Evolutionary conservation across 495 filamentous ascomycete species (phyloP).

Genomic region (Friedmanniomyces endolithicus): DNA sequence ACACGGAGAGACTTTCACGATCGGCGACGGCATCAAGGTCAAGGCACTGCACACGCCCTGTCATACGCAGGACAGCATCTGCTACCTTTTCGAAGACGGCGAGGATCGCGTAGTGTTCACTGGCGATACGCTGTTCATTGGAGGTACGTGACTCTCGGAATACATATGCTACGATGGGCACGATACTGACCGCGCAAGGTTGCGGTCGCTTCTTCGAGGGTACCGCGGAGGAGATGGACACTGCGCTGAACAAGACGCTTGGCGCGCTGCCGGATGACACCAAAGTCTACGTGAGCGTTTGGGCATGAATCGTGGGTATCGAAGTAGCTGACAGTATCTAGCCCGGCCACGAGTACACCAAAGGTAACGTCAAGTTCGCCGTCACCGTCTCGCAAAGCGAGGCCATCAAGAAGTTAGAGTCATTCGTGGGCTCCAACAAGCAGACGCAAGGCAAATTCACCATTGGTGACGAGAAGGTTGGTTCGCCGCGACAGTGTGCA

Average conservation of each 20-base stretch:
- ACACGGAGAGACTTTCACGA: slow-evolving; percentile 65
- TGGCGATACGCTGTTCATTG: slow-evolving; percentile 91
- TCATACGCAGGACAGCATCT: slow-evolving; percentile 97
- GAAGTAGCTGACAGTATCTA: slow-evolving; percentile 27
- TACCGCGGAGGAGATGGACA: slow-evolving; percentile 79
- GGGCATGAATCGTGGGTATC: not conserved
- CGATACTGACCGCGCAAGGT: slow-evolving; percentile 38
- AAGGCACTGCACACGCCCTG: slow-evolving; percentile 91
- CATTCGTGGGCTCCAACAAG: slow-evolving; percentile 65
- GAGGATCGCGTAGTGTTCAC: slow-evolving; percentile 76
- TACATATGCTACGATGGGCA: not conserved
- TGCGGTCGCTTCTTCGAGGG: slow-evolving; percentile 98
- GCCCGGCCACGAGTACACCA: slow-evolving; percentile 97
- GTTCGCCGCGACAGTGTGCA: slow-evolving; percentile 3
- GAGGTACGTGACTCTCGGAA: slow-evolving; percentile 38
- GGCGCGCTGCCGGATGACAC: slow-evolving; percentile 79
- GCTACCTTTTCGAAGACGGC: slow-evolving; percentile 71
- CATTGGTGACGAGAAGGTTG: slow-evolving; percentile 93
- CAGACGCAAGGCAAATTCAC: slow-evolving; percentile 94
- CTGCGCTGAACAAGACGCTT: slow-evolving; percentile 75
- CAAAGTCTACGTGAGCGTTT: slow-evolving; percentile 58
- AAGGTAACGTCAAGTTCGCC: slow-evolving; percentile 79
- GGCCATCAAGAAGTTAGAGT: slow-evolving; percentile 60
- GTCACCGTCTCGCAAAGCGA: slow-evolving; percentile 59
- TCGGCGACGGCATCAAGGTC: slow-evolving; percentile 70